phyloP scores from a whole-genome alignment of 495 filamentous ascomycete genomes.

The Xylaria acuta region DNA sequence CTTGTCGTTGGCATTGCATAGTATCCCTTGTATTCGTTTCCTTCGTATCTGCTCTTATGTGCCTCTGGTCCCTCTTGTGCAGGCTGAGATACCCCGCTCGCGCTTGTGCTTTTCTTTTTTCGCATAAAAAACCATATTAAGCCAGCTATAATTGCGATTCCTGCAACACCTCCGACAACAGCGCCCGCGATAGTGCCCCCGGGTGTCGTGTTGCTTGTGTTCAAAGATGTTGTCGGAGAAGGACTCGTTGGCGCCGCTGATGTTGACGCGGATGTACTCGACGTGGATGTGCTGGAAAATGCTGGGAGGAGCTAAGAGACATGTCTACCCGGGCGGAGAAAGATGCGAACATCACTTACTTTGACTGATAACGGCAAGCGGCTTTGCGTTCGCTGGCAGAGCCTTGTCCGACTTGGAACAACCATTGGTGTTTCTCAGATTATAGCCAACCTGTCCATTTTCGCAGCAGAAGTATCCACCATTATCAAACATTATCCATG shows the following conservation, averaged over 20 bases:
- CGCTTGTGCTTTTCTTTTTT: constrained; percentile 10
- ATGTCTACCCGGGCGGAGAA: not conserved
- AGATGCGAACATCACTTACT: constrained; percentile 17
- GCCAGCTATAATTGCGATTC: constrained; percentile 19
- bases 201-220: not conserved
- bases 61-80: not conserved
- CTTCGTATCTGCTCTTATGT: not conserved
- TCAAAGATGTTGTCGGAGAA: not conserved
- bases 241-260: not conserved
- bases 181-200: constrained; percentile 27
- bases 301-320: not conserved
- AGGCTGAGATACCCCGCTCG: not conserved
- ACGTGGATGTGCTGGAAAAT: not conserved
- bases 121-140: constrained; percentile 24
- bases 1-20: not conserved
- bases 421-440: constrained; percentile 20
- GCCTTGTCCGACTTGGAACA: constrained; percentile 25
- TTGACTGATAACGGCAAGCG: constrained; percentile 29
- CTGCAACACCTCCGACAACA: constrained; percentile 26
- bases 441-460: constrained; percentile 27
- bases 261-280: not conserved
- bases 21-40: not conserved
- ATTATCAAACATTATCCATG: constrained; percentile 34
- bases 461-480: constrained; percentile 33
- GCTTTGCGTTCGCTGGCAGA: constrained; percentile 26